These are phyloP conservation scores for Priceomyces carsonii DNA, from an alignment of 805 yeast species.

Conservation along the genomic window DNA sequence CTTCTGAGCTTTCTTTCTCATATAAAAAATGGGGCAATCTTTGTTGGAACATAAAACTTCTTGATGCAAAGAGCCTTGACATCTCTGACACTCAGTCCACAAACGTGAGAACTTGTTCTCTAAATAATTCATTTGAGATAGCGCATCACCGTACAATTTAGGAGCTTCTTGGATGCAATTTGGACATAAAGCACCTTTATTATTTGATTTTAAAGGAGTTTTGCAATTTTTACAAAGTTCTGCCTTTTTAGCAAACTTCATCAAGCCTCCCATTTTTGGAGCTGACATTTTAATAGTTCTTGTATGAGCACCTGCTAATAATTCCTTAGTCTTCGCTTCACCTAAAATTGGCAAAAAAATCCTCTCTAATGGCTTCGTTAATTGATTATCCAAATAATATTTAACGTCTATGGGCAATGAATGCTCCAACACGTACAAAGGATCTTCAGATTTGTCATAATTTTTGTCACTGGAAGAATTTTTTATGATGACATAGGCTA, in stretches of 20 bases:
- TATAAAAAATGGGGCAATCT: constrained; percentile 96
- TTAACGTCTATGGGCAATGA: constrained; percentile 92
- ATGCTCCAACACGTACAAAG: constrained; percentile 87
- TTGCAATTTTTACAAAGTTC: constrained; percentile 89
- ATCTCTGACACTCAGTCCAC: constrained; percentile 98
- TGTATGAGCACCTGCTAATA: constrained; percentile 83
- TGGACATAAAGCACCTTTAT: constrained; percentile 76
- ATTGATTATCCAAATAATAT: constrained; percentile 89
- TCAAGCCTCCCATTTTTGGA: constrained; percentile 81
- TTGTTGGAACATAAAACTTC: constrained; percentile 94
- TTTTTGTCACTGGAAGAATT: constrained; percentile 78
- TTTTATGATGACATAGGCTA: constrained; percentile 85
- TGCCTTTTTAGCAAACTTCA: constrained; percentile 88
- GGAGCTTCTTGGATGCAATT: constrained; percentile 76
- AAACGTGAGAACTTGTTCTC: constrained; percentile 82
- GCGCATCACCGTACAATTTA: constrained; percentile 75
- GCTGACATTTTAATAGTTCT: constrained; percentile 71
- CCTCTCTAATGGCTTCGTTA: constrained; percentile 88
- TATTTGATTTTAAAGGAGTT: constrained; percentile 62
- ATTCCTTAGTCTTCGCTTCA: constrained; percentile 73
- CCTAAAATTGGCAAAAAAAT: constrained; percentile 96
- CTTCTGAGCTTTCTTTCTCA: constrained; percentile 87
- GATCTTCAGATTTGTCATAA: constrained; percentile 97
- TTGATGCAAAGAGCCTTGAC: constrained; percentile 94
- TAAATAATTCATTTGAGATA: constrained; percentile 75